Evolutionary conservation across 176 grass and related monocot genomes (phyloP), one percentile per base, ranked within the genome.

Genomic region (Lolium rigidum): DNA sequence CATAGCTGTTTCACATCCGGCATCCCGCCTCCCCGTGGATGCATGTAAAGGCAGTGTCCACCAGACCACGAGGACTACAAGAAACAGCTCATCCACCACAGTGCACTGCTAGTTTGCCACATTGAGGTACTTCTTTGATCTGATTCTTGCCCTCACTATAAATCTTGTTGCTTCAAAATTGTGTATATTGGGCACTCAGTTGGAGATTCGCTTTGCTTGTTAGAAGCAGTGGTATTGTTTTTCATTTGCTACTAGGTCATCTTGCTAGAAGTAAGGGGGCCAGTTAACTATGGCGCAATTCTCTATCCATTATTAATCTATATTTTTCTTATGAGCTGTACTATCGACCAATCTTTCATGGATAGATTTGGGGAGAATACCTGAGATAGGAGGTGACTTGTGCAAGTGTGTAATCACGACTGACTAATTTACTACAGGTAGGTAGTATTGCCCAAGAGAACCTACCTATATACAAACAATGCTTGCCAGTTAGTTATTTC

Each of bases 131-230:
- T 61, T 61, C 61, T 64, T 64, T 28, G 24, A 28, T 64, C 24
- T 60, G 20, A 28, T 14, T 64, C 24, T 62, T 64, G 4, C 61
- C 61, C 10, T 24, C 5, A 64, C 60, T 61, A 26, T 63, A 63
- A 62, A 64, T 64, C 11, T 13, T 28, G 60, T 26, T 63, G 24
- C 24, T 64, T 64, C 5, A 9, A 64, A 64, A 28, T 64, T 31
- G 90, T 99, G 50, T 96, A 95, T 77, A 93, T 96, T 41, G 94
- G 92, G 21, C 92, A 94, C 68, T 92, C 94, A 1, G 83, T 96
- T 68, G 94, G 94, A 84, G 97, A 96, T 88, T 88, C 96, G 84
- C 84, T 96, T 18, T 94, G 97, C 84, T 89, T 61, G n/a, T 2
- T 13, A 16, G 50, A 13, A 52, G 11, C 50, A 52, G 10, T 54